phyloP scores from a whole-genome alignment of 2,329 filamentous ascomycete genomes.

The Scedosporium apiospermum region DNA sequence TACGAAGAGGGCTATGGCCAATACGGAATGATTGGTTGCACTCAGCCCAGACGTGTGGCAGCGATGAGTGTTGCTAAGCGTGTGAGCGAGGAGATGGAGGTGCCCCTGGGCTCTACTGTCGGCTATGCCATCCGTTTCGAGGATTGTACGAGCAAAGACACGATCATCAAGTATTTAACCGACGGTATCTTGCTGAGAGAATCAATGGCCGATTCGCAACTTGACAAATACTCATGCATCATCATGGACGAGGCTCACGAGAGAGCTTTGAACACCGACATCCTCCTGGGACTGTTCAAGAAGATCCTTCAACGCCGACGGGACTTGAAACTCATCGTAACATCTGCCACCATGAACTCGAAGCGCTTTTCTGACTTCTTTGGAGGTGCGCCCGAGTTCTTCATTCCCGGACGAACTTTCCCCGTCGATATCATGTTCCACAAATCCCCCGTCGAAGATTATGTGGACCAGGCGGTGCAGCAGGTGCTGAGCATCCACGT shows the following conservation, averaged over 20 bases:
- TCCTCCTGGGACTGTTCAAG: constrained; percentile 94
- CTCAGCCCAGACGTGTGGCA: constrained; percentile 89
- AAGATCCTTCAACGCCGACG: constrained; percentile 84
- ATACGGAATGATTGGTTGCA: constrained; percentile 86
- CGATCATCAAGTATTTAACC: constrained; percentile 98
- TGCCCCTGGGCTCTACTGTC: constrained; percentile 75
- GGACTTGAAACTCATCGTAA: constrained; percentile 93
- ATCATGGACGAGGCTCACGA: constrained; percentile 99
- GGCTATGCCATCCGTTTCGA: constrained; percentile 98
- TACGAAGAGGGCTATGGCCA: constrained; percentile 91
- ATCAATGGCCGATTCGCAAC: constrained; percentile 81
- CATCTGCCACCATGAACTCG: constrained; percentile 96
- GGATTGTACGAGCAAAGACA: constrained; percentile 93
- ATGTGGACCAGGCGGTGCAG: constrained; percentile 93
- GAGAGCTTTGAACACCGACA: constrained; percentile 90
- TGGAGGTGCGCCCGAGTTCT: constrained; percentile 90
- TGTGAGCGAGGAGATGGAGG: constrained; percentile 97
- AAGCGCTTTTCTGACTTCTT: constrained; percentile 95
- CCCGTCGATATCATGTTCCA: constrained; percentile 96
- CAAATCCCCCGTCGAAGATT: constrained; percentile 90
- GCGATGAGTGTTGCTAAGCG: constrained; percentile 99
- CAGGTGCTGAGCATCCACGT: constrained; percentile 94
- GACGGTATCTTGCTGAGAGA: constrained; percentile 92
- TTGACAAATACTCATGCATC: constrained; percentile 94
- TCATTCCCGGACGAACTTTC: constrained; percentile 91